A percentile compares a stretch with the other conserved stretches of the same genome.
phyloP scores from a whole-genome alignment of 169 alveolate species.

The Plasmodium sp. region DNA sequence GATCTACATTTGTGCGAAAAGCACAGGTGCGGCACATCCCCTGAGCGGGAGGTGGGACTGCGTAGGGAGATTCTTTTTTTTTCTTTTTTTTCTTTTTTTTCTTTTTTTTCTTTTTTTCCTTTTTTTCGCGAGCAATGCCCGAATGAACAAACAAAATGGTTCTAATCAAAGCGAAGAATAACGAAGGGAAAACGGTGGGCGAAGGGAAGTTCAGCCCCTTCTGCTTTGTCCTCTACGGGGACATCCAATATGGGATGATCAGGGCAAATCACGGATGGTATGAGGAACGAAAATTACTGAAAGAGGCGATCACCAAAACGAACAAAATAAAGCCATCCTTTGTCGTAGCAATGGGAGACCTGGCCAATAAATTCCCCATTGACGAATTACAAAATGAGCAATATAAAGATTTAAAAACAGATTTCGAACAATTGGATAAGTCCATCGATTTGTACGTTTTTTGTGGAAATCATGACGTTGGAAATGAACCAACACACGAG shows the following conservation, averaged over 20 bases:
- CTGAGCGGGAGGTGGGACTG: neutral
- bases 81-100: no score
- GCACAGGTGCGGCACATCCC: neutral
- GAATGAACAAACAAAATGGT: slow-evolving; percentile 18
- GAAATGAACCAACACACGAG: slow-evolving; percentile 30
- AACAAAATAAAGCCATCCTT: slow-evolving; percentile 36
- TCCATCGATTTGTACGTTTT: slow-evolving; percentile 56
- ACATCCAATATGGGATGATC: slow-evolving; percentile 39
- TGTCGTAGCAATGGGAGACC: slow-evolving; percentile 20
- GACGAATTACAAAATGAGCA: neutral
- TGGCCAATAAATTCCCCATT: slow-evolving; percentile 3
- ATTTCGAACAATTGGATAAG: slow-evolving; percentile 20
- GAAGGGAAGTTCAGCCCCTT: slow-evolving; percentile 7
- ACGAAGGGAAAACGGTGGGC: slow-evolving; percentile 13
- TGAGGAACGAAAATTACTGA: slow-evolving; percentile 33
- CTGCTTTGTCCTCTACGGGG: slow-evolving; percentile 34
- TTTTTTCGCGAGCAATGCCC: neutral
- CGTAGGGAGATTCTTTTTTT: neutral
- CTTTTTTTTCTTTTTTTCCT: no score
- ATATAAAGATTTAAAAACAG: neutral
- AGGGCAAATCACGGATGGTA: slow-evolving; percentile 20
- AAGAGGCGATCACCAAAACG: slow-evolving; percentile 29
- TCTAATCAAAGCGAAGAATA: slow-evolving; percentile 17
- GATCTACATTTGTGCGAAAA: neutral
- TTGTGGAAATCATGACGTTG: slow-evolving; percentile 33